Conservation (phyloP, 192 early-diverging fungal genomes). For the Coemansia sp. region DNA sequence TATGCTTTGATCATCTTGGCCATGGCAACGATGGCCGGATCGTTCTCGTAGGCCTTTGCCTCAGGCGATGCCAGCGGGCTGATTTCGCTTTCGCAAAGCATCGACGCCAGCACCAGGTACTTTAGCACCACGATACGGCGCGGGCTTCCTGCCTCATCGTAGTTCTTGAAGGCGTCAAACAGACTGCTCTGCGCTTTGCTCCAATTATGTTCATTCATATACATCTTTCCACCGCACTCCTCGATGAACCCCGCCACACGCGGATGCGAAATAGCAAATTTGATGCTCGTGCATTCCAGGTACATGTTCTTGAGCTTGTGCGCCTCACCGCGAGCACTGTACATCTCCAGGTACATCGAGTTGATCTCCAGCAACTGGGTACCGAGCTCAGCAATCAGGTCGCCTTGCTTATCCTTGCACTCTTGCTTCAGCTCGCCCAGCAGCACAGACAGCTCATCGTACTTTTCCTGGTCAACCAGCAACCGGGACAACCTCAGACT, state of each 20-base stretch:
- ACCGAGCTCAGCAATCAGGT: slow-evolving; percentile 74
- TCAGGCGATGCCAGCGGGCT: slow-evolving; percentile 98
- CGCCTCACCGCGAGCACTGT: slow-evolving; percentile 81
- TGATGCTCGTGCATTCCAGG: slow-evolving; percentile 82
- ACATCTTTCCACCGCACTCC: slow-evolving; percentile 98
- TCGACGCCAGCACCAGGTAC: slow-evolving; percentile 94
- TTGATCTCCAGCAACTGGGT: slow-evolving; percentile 92
- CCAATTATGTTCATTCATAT: slow-evolving; percentile 94
- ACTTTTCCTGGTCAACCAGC: slow-evolving; percentile 35
- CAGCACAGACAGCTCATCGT: slow-evolving; percentile 14
- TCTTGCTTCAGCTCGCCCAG: slow-evolving; percentile 19
- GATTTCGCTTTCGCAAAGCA: slow-evolving; percentile 94
- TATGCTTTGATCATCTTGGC: slow-evolving; percentile 89
- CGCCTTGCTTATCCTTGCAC: slow-evolving; percentile 25
- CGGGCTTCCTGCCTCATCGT: slow-evolving; percentile 92
- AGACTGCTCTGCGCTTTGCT: slow-evolving; percentile 89
- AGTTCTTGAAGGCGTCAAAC: slow-evolving; percentile 97
- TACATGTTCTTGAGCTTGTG: slow-evolving; percentile 91
- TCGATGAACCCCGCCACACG: slow-evolving; percentile 96
- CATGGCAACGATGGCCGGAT: slow-evolving; percentile 91
- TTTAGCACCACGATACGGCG: slow-evolving; percentile 93
- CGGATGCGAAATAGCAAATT: slow-evolving; percentile 94
- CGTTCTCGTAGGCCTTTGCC: slow-evolving; percentile 94
- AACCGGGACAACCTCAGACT: slow-evolving; percentile 36
- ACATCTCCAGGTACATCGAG: slow-evolving; percentile 96